Conservation (phyloP, 192 early-diverging fungal species). For the Coemansia sp. region DNA sequence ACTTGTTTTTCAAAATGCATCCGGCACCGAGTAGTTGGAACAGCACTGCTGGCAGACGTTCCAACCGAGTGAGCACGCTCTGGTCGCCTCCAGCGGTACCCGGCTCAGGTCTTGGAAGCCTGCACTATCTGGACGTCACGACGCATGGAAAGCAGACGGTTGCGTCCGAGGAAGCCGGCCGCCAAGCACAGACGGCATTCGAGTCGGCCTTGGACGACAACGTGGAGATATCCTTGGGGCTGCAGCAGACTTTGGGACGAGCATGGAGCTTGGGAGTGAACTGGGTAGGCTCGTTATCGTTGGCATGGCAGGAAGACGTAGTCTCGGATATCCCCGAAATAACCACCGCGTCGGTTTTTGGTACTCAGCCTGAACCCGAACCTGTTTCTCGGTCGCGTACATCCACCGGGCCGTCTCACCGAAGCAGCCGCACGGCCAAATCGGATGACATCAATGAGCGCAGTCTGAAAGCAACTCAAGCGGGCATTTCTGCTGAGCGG, state of each 20-base stretch:
- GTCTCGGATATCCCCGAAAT: background rate
- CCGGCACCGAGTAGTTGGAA: background rate
- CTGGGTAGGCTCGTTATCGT: conserved; percentile 35
- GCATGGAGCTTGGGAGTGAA: conserved; percentile 36
- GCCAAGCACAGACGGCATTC: no score
- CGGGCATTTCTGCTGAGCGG: background rate
- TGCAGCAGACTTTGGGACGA: conserved; percentile 22
- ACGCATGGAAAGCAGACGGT: background rate
- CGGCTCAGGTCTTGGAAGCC: background rate
- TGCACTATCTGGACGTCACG: conserved; percentile 9
- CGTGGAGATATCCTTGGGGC: conserved; percentile 39
- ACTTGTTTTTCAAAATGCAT: background rate
- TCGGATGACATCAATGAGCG: no score
- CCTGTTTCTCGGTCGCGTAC: background rate
- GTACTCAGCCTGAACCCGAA: conserved; percentile 5
- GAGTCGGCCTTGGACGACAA: conserved; percentile 16
- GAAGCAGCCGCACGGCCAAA: background rate
- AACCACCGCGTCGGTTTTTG: conserved; percentile 27
- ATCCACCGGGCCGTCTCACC: background rate
- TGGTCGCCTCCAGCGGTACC: background rate
- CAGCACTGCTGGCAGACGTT: background rate
- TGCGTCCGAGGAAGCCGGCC: no score
- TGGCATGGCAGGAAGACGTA: conserved; percentile 34
- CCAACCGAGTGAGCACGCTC: background rate
- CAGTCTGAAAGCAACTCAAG: background rate